Conservation (phyloP, 495 filamentous ascomycete species). For the Podospora fimiseda region DNA sequence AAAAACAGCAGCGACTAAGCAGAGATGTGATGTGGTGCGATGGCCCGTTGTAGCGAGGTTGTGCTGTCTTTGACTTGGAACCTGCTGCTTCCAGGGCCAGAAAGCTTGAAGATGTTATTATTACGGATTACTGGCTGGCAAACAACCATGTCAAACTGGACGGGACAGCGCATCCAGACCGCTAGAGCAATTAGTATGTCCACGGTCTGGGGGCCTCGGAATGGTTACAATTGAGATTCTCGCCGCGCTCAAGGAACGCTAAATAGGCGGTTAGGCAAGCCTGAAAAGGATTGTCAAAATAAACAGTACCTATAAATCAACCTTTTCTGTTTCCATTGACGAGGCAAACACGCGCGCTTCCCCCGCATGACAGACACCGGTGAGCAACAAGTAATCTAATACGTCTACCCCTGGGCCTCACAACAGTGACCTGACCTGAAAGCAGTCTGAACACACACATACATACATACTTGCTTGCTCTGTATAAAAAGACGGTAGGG, state of each 20-base stretch:
- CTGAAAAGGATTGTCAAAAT: neutral
- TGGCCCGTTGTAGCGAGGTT: too few species aligned
- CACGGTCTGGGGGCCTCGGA: neutral
- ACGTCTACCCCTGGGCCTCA: slow-evolving; percentile 2
- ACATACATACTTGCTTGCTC: too few species aligned
- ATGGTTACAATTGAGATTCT: neutral
- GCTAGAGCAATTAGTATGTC: neutral
- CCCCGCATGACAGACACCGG: neutral
- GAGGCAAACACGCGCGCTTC: neutral
- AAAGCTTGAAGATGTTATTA: neutral
- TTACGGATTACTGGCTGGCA: too few species aligned
- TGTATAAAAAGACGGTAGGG: neutral
- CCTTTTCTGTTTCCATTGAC: neutral
- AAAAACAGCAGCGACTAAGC: neutral
- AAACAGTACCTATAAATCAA: too few species aligned
- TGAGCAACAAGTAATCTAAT: neutral
- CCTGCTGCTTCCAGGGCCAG: neutral
- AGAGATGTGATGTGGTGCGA: neutral
- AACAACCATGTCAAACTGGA: neutral
- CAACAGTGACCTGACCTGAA: neutral
- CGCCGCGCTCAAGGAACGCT: neutral
- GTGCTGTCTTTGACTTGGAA: neutral
- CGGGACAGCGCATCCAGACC: neutral
- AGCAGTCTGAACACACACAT: neutral
- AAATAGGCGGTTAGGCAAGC: neutral